Base-by-base conservation (phyloP, 2,329 filamentous ascomycete species). In the Venturia aucupariae region DNA sequence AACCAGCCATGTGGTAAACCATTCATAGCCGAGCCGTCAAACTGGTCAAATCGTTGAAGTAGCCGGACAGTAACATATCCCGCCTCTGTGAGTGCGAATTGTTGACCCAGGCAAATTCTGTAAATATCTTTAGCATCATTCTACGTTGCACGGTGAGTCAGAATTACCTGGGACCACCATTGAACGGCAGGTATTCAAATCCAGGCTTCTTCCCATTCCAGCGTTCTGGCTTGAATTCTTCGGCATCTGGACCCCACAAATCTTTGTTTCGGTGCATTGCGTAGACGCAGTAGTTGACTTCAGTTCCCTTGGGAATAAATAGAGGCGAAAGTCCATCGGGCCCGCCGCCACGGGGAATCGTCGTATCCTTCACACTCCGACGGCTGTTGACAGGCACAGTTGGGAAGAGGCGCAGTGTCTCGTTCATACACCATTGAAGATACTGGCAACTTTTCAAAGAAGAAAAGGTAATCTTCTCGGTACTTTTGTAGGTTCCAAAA, bases 251-350 rank as follows among this genome's bases (percentile, higher is more conserved):
- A 1, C 79, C 80, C 71, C 75, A 82, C 63, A 78, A 71, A 41
- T 82, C 80, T 46, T 72, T 73, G 17, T 88, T 84, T 1, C 90
- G 85, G 71, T 94, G 90, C 88, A 93, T 89, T 5, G 84, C 75
- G 64, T 90, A 81, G 0, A 87, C 81, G 59, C 81, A 86, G 78
- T 91, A 94, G 57, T 76, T 79, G 66, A 94, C 78, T 6, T 82
- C 75, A 1, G 85, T 86, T 70, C 87, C 84, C 73, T 89, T 87
- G 13, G 30, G 65, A 10, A 65, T n/a, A 22, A 61, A 59, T 2
- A 66, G 0, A 4, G 65, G 65, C 1, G 27, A 24, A 7, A 32
- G 13, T 17, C 65, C 65, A 24, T 61, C 24, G 6, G 65, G 62
- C 0, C 65, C 65, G 32, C 65, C 63, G 39, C 65, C 65, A 15